Evolutionary conservation across 1,284 basidiomycete species (phyloP), one percentile per base, ranked within the genome.

Genomic region (Chalciporus piperatoides): DNA sequence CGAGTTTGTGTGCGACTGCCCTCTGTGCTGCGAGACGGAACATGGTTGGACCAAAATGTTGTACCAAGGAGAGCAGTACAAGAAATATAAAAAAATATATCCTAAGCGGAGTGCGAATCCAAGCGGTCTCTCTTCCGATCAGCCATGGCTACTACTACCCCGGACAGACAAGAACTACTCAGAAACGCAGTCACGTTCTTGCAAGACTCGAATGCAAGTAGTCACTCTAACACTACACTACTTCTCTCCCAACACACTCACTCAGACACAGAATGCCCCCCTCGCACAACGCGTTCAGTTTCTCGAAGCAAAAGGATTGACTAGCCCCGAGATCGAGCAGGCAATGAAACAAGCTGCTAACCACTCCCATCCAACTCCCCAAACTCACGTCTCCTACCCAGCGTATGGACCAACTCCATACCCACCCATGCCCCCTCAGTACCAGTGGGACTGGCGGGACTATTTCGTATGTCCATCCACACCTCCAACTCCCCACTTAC

Each of bases 231-330:
- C 19, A 12, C 17, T 19, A 42, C 30, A 21, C 14, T 6, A n/a
- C 0, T 12, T 7, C 11, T 4, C 15, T 3, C 23, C 3, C 4
- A 38, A 28, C 25, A 41, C 48, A 46, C 48, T 55, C 33, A 23
- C 54, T 6, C 3, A 89, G 88, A 75, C 81, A 0, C 89, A 84
- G 64, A 75, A 82, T 24, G 90, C 92, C 2, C 76, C 92, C 2
- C 71, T 97, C 28, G 79, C 87, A 4, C 91, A 96, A 66, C 82
- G 91, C 43, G 81, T 99, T 44, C 86, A 92, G 61, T 99, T 98
- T 73, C 80, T 99, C 21, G 90, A 97, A 64, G 88, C 92, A 5
- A 98, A 98, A 68, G 96, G 96, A 1, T 74, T 99, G 23, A 87
- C 83, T 0, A 77, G 79, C 14, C 66, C 77, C 11, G 96, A 99